These are phyloP conservation scores for Smittium mucronatum DNA, from an alignment of 371 early-diverging fungal species.

Conservation along the genomic window DNA sequence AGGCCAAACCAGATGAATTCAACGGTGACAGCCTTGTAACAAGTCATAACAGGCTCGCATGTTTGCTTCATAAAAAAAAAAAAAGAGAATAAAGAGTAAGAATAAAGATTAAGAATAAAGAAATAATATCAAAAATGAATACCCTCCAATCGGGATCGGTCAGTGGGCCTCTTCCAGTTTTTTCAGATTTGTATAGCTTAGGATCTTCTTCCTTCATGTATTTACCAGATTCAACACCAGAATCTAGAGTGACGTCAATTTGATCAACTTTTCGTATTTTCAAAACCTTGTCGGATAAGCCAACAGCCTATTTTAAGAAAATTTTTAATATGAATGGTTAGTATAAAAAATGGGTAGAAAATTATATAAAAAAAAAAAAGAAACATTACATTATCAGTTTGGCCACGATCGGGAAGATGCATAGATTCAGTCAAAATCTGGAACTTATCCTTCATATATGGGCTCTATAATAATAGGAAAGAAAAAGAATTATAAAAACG, in stretches of 20 bases:
- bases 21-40: slow-evolving; percentile 59
- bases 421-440: slow-evolving; percentile 58
- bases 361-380: background rate
- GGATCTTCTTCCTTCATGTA: slow-evolving; percentile 54
- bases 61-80: slow-evolving; percentile 21
- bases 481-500: slow-evolving; percentile 2
- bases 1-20: slow-evolving; percentile 62
- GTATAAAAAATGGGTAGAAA: background rate
- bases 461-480: slow-evolving; percentile 19
- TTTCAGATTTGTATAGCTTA: slow-evolving; percentile 41
- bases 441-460: slow-evolving; percentile 56
- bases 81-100: background rate
- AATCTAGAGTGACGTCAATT: slow-evolving; percentile 52
- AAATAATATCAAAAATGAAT: background rate
- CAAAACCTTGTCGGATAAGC: slow-evolving; percentile 31
- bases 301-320: slow-evolving; percentile 29
- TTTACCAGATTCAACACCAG: slow-evolving; percentile 34
- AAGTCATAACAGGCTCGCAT: slow-evolving; percentile 59
- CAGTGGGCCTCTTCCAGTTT: slow-evolving; percentile 57
- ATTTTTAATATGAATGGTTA: too few species aligned
- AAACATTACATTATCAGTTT: slow-evolving; percentile 41
- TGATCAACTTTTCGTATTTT: slow-evolving; percentile 45
- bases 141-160: slow-evolving; percentile 31
- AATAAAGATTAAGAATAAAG: background rate
- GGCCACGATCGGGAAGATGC: slow-evolving; percentile 58